phyloP scores from a whole-genome alignment of 2,329 filamentous ascomycete genomes.

The Alternaria arbusti region DNA sequence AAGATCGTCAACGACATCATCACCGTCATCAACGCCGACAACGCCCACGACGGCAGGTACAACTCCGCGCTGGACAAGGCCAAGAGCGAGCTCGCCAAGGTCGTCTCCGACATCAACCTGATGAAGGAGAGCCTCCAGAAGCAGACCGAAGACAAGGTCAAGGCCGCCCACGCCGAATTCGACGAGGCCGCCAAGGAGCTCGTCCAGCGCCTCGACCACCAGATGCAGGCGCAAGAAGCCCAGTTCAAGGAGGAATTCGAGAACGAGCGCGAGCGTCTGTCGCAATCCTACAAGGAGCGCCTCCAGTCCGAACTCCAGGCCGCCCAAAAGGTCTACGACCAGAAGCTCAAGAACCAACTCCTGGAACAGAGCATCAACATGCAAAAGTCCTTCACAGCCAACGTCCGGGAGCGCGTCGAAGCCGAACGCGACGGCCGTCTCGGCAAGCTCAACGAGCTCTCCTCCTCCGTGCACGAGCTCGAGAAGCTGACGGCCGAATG shows the following conservation, averaged over 20 bases:
- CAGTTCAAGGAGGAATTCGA: slow-evolving; percentile 89
- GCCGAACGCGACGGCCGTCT: slow-evolving; percentile 85
- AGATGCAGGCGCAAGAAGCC: slow-evolving; percentile 80
- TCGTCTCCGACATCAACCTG: slow-evolving; percentile 77
- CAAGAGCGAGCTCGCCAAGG: slow-evolving; percentile 79
- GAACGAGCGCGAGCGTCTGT: slow-evolving; percentile 80
- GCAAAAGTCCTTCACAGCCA: slow-evolving; percentile 81
- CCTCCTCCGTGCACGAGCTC: slow-evolving; percentile 77
- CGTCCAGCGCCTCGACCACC: slow-evolving; percentile 83
- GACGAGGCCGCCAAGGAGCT: slow-evolving; percentile 86
- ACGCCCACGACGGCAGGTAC: slow-evolving; percentile 74
- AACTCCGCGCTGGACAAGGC: slow-evolving; percentile 80
- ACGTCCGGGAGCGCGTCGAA: slow-evolving; percentile 84
- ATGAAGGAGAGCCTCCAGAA: slow-evolving; percentile 74
- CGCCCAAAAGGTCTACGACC: slow-evolving; percentile 79
- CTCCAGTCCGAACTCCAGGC: slow-evolving; percentile 79
- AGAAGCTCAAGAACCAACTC: slow-evolving; percentile 82
- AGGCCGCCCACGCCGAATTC: slow-evolving; percentile 75
- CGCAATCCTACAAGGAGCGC: slow-evolving; percentile 78
- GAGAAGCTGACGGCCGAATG: slow-evolving; percentile 87
- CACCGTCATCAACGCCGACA: slow-evolving; percentile 87
- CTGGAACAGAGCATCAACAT: slow-evolving; percentile 89
- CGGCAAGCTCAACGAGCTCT: slow-evolving; percentile 82
- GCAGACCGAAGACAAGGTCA: slow-evolving; percentile 76
- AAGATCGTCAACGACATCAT: slow-evolving; percentile 97